Conservation (phyloP, 2,329 filamentous ascomycete species). For the Cordyceps militaris region DNA sequence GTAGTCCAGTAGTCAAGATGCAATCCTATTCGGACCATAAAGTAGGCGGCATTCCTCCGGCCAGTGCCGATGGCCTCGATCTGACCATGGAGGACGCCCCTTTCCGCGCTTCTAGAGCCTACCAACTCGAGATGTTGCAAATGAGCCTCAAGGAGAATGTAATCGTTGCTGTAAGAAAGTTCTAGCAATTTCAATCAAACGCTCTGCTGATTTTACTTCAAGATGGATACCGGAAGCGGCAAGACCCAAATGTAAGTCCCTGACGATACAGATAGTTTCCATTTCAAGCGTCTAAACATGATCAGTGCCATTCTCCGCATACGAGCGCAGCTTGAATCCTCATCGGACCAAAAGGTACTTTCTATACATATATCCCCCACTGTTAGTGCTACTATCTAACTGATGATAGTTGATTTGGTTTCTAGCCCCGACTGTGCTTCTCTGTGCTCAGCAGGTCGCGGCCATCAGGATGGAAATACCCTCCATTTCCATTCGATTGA, state of each 20-base stretch:
- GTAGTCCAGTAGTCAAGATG: background rate
- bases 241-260: slow-evolving; percentile 65
- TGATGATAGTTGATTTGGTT: slow-evolving; percentile 59
- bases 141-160: slow-evolving; percentile 61
- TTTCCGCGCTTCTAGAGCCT: slow-evolving; percentile 46
- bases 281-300: slow-evolving; percentile 16
- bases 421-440: slow-evolving; percentile 59
- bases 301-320: slow-evolving; percentile 63
- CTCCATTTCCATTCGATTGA: slow-evolving; percentile 49
- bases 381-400: slow-evolving; percentile 14
- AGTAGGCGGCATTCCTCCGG: background rate
- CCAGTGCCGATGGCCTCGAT: background rate
- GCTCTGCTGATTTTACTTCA: background rate
- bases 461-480: slow-evolving; percentile 55
- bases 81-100: slow-evolving; percentile 4
- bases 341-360: slow-evolving; percentile 45
- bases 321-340: slow-evolving; percentile 52
- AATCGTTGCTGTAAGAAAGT: slow-evolving; percentile 56
- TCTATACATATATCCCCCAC: background rate
- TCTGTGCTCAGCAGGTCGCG: slow-evolving; percentile 59
- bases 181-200: too few species aligned
- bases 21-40: background rate
- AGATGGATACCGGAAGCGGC: slow-evolving; percentile 77
- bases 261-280: background rate
- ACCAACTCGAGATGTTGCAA: slow-evolving; percentile 71